A percentile compares a stretch with the other conserved stretches of the same genome.
phyloP scores from a whole-genome alignment of 2,329 filamentous ascomycete genomes.

The Cercospora canescens region DNA sequence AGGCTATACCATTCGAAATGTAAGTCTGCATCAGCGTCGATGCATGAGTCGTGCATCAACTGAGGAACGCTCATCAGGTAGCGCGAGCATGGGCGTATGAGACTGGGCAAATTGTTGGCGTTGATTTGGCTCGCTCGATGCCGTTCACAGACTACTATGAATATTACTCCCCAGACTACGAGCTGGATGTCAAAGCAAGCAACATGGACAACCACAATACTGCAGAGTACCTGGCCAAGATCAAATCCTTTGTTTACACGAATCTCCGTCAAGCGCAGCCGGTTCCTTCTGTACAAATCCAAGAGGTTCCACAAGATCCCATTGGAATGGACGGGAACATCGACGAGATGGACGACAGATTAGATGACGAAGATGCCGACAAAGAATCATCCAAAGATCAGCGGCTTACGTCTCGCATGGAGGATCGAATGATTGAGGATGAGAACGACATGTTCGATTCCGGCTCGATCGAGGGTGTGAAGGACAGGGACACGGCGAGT shows the following conservation, averaged over 20 bases:
- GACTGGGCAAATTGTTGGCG: conserved; percentile 77
- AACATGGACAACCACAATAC: conserved; percentile 75
- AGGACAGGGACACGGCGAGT: too few species aligned
- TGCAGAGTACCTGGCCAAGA: conserved; percentile 67
- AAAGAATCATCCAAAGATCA: background rate
- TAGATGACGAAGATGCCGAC: background rate
- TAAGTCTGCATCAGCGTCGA: too few species aligned
- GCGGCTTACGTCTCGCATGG: background rate
- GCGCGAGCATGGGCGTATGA: conserved; percentile 65
- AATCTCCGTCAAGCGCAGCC: background rate
- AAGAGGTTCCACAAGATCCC: background rate
- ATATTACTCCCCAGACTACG: conserved; percentile 70
- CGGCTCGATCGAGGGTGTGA: too few species aligned
- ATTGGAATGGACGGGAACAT: background rate
- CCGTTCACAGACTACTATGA: conserved; percentile 97
- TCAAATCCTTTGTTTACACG: conserved; percentile 44
- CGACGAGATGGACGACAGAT: background rate
- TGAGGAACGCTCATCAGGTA: too few species aligned
- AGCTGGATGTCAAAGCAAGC: conserved; percentile 67
- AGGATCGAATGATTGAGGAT: background rate
- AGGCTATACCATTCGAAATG: conserved; percentile 70
- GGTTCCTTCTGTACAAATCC: background rate
- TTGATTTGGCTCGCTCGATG: conserved; percentile 77
- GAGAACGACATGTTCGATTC: background rate
- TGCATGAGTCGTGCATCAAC: too few species aligned